A percentile compares a stretch with the other conserved stretches of the same genome.
Evolutionary conservation across 1,284 basidiomycete genomes (phyloP).

Genomic region (Phellopilus nigrolimitatus): DNA sequence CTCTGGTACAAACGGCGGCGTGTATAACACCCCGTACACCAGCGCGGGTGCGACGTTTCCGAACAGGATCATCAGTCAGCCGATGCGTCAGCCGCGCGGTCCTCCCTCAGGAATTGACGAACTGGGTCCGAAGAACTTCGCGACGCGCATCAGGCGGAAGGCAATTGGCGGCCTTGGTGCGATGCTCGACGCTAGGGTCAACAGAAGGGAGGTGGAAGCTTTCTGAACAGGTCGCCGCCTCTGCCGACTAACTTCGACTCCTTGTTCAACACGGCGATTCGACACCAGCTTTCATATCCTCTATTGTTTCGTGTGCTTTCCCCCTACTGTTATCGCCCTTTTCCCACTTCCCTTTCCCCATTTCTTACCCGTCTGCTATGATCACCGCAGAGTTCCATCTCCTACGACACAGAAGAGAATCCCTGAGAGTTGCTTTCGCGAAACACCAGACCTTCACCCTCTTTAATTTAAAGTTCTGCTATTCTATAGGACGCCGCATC

Average conservation of each 20-base stretch:
- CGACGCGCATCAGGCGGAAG: slow-evolving; percentile 70
- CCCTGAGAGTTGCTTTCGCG: slow-evolving; percentile 18
- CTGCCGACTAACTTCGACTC: background rate
- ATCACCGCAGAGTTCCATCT: background rate
- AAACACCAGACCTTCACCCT: slow-evolving; percentile 11
- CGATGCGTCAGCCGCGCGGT: slow-evolving; percentile 79
- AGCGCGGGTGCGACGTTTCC: slow-evolving; percentile 25
- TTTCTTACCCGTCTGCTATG: background rate
- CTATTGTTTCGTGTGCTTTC: slow-evolving; percentile 8
- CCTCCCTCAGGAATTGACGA: slow-evolving; percentile 84
- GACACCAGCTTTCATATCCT: background rate
- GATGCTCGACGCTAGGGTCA: slow-evolving; percentile 71
- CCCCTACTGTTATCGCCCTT: slow-evolving; percentile 1
- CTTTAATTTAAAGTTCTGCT: slow-evolving; percentile 6
- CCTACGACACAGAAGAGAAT: slow-evolving; percentile 17
- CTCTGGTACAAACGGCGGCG: background rate
- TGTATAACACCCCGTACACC: slow-evolving; percentile 15
- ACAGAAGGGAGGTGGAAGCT: slow-evolving; percentile 53
- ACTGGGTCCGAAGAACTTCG: slow-evolving; percentile 86
- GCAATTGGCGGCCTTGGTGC: slow-evolving; percentile 74
- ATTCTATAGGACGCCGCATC: slow-evolving; percentile 18
- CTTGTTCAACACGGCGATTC: background rate
- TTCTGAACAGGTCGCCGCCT: slow-evolving; percentile 38
- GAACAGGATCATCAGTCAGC: slow-evolving; percentile 61
- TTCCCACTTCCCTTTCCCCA: background rate